These are phyloP conservation scores for Elsinoe necatrix DNA, from an alignment of 2,329 filamentous ascomycete genomes.

Conservation along the genomic window DNA sequence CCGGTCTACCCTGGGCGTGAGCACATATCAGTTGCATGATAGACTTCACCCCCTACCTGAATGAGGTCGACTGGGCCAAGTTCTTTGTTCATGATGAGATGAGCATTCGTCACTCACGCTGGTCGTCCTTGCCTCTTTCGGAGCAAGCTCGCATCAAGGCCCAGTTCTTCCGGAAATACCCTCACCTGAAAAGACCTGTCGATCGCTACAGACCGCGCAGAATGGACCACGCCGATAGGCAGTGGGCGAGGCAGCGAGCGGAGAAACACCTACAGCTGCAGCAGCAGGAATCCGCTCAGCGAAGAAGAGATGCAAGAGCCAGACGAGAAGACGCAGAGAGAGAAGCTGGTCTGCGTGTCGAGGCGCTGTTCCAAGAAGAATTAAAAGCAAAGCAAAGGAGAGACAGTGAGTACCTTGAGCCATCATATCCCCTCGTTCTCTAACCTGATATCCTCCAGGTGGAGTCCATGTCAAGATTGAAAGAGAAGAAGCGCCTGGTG, in stretches of 20 bases:
- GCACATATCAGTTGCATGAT: background rate
- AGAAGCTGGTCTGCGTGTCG: background rate
- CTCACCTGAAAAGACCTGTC: background rate
- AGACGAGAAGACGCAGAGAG: background rate
- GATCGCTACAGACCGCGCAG: background rate
- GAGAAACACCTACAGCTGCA: background rate
- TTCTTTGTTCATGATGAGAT: background rate
- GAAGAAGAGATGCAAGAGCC: background rate
- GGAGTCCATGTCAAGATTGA: background rate
- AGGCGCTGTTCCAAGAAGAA: background rate
- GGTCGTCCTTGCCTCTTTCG: background rate
- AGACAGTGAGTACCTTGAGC: background rate
- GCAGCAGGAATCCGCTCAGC: background rate
- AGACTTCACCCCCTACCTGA: background rate
- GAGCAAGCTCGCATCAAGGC: background rate
- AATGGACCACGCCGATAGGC: background rate
- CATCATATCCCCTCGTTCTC: background rate
- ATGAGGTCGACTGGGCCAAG: background rate
- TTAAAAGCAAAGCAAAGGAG: background rate
- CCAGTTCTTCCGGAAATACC: background rate
- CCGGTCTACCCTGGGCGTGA: background rate
- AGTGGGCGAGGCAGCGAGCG: background rate
- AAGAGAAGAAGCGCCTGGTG: background rate
- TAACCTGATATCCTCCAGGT: background rate
- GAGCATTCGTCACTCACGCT: background rate